Conservation (phyloP, 1,139 yeast species). For the Candida labiduridarum region DNA sequence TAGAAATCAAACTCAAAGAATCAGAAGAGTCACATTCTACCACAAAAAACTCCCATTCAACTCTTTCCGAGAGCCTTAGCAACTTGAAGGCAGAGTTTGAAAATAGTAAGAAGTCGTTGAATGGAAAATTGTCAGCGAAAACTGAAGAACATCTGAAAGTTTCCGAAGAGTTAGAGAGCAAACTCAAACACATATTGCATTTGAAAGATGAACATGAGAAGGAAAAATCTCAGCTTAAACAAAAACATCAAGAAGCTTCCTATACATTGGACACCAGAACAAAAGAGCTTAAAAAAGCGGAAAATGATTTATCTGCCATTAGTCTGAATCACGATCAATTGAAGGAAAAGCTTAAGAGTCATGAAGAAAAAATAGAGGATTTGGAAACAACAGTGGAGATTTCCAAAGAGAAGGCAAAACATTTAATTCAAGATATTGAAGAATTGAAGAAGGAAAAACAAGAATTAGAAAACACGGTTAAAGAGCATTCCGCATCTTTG, state of each 20-base stretch:
- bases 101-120: neutral
- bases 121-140: conserved; percentile 9
- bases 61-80: neutral
- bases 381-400: conserved; percentile 12
- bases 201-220: conserved; percentile 10
- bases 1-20: conserved; percentile 13
- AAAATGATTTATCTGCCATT: neutral
- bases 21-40: neutral
- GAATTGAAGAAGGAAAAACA: conserved; percentile 8
- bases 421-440: conserved; percentile 11
- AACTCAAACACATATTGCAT: conserved; percentile 6
- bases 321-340: conserved; percentile 7
- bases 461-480: conserved; percentile 7
- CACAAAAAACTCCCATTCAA: neutral
- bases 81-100: conserved; percentile 6
- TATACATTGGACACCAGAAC: conserved; percentile 1
- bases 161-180: conserved; percentile 10
- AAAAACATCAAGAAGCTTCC: conserved; percentile 2
- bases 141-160: conserved; percentile 8
- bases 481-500: neutral
- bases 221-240: conserved; percentile 9
- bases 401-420: conserved; percentile 12
- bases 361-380: conserved; percentile 8
- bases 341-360: conserved; percentile 5
- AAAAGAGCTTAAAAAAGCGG: conserved; percentile 2